These are phyloP conservation scores for Tolypocladium ophioglossoides DNA, from an alignment of 2,329 filamentous ascomycete species.

Conservation along the genomic window DNA sequence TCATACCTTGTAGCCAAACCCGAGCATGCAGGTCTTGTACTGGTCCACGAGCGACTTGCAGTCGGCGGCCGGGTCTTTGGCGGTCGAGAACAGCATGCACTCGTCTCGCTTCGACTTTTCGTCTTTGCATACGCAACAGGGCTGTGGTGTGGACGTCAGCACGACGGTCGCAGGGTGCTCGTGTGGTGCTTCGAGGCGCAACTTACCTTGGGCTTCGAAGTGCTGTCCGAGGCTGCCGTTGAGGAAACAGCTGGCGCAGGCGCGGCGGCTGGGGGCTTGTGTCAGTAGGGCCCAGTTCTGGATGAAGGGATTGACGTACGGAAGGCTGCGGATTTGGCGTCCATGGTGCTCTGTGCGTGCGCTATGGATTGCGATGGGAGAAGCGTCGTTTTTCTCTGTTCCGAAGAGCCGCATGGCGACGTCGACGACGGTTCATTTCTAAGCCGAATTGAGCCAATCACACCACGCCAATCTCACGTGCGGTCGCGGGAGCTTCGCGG, in stretches of 20 bases:
- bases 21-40: constrained; percentile 87
- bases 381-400: too few species aligned
- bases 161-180: neutral
- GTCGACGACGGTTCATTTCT: neutral
- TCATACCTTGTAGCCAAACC: constrained; percentile 74
- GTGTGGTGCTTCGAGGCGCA: neutral
- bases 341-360: constrained; percentile 16
- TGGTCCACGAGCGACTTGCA: constrained; percentile 74
- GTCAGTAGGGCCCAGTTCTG: neutral
- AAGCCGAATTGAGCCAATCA: neutral
- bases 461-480: constrained; percentile 14
- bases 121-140: constrained; percentile 95
- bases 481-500: constrained; percentile 11
- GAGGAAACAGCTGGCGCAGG: constrained; percentile 9
- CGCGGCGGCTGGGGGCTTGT: neutral
- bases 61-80: constrained; percentile 70
- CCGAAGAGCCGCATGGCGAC: too few species aligned
- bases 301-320: constrained; percentile 10
- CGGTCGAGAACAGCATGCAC: constrained; percentile 95
- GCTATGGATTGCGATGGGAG: neutral
- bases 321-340: constrained; percentile 16
- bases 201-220: constrained; percentile 33
- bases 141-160: constrained; percentile 38
- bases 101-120: constrained; percentile 91
- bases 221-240: constrained; percentile 18